Percentiles rank a stretch among this genome's conserved stretches.
Evolutionary conservation across 2,329 filamentous ascomycete genomes (phyloP).

Genomic region (Penicillium olsonii): DNA sequence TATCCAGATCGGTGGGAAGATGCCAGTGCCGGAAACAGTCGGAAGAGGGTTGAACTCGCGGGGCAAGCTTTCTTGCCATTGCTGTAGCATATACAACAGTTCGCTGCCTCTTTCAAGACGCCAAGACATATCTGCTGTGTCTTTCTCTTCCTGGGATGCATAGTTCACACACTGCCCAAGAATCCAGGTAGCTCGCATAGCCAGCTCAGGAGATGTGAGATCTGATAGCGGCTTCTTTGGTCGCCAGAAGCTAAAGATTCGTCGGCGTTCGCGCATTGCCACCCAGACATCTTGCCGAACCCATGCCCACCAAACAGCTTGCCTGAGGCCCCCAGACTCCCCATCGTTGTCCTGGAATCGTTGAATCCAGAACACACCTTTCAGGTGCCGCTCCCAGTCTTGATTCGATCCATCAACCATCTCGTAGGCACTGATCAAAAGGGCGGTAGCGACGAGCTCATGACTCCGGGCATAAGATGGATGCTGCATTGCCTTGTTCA

Average conservation of each 20-base stretch:
- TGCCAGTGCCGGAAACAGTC: conserved; percentile 34
- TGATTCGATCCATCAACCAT: conserved; percentile 56
- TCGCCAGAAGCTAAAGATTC: conserved; percentile 59
- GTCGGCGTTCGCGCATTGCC: conserved; percentile 58
- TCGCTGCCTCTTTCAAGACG: conserved; percentile 50
- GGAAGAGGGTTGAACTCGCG: conserved; percentile 35
- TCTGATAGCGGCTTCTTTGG: conserved; percentile 51
- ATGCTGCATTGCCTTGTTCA: conserved; percentile 60
- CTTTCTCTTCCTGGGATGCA: conserved; percentile 51
- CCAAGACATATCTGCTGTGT: conserved; percentile 43
- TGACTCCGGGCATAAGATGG: conserved; percentile 54
- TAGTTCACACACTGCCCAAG: conserved; percentile 59
- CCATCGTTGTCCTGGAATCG: conserved; percentile 62
- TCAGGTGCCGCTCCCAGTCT: conserved; percentile 62
- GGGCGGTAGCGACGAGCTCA: conserved; percentile 59
- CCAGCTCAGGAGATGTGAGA: conserved; percentile 56
- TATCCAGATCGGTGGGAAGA: conserved; percentile 51
- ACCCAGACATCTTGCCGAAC: conserved; percentile 65
- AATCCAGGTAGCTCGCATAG: conserved; percentile 51
- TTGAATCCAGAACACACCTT: conserved; percentile 66
- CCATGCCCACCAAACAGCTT: conserved; percentile 67
- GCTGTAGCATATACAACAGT: conserved; percentile 50
- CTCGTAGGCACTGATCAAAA: conserved; percentile 64
- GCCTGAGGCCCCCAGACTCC: conserved; percentile 54
- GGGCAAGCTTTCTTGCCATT: conserved; percentile 49